Evolutionary conservation across 2,329 filamentous ascomycete species (phyloP).

Genomic region (Cytospora chrysosperma): DNA sequence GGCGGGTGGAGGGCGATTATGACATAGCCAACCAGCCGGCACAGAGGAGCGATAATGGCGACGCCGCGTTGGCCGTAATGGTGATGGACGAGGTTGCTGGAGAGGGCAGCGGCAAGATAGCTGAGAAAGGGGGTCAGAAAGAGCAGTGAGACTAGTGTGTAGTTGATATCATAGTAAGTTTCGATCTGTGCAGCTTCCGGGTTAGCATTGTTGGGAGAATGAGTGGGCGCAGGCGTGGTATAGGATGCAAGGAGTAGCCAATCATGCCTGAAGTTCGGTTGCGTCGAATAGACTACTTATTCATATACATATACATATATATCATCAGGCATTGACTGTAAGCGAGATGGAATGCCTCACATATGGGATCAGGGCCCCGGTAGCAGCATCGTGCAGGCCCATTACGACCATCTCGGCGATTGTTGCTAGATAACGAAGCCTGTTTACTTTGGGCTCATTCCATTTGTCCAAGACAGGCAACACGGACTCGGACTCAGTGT

Average conservation of each 20-base stretch:
- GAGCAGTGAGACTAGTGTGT: conserved; percentile 63
- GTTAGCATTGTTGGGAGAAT: conserved; percentile 62
- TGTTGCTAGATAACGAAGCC: not conserved
- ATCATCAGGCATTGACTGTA: not conserved
- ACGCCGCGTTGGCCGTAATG: conserved; percentile 69
- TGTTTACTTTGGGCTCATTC: not conserved
- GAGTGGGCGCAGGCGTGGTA: conserved; percentile 55
- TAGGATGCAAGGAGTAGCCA: not conserved
- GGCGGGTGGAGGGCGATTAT: conserved; percentile 67
- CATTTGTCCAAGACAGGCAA: not conserved
- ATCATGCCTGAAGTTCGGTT: not conserved
- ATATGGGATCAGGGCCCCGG: conserved; percentile 7
- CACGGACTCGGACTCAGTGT: not conserved
- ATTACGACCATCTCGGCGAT: not conserved
- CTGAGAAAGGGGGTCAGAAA: conserved; percentile 67
- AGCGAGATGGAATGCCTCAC: conserved; percentile 2
- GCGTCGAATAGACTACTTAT: too few relatives aligned
- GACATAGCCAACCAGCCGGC: conserved; percentile 64
- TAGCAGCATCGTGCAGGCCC: conserved; percentile 4
- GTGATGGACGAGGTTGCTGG: conserved; percentile 65
- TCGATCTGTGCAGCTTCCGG: conserved; percentile 49
- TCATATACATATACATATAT: too few relatives aligned
- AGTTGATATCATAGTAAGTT: conserved; percentile 60
- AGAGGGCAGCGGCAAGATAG: conserved; percentile 61
- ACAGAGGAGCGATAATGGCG: conserved; percentile 61